Base-by-base conservation (phyloP, 1,284 basidiomycete genomes). In the Heimioporus retisporus region DNA sequence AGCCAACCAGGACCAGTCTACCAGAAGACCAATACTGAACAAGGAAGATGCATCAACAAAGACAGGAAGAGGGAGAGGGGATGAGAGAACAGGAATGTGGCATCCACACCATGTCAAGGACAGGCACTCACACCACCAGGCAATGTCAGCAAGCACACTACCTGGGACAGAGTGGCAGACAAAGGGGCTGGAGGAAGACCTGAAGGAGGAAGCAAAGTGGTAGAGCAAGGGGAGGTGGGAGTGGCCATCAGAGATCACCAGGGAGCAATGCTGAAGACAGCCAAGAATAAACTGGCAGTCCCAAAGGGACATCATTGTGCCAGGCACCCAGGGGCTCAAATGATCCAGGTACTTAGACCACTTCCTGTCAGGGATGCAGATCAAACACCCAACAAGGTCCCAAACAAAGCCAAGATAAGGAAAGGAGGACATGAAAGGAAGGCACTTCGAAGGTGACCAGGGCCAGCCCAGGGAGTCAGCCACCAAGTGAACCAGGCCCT, bases 331-430 rank as follows among this genome's bases (percentile, higher is more conserved):
- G n/a, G n/a, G n/a, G n/a, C n/a, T n/a, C n/a, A n/a, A n/a, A n/a
- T n/a, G n/a, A n/a, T n/a, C n/a, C n/a, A n/a, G n/a, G n/a, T n/a
- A n/a, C n/a, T n/a, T n/a, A n/a, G n/a, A n/a, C n/a, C n/a, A n/a
- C n/a, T n/a, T n/a, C n/a, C n/a, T n/a, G n/a, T n/a, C n/a, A n/a
- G n/a, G n/a, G n/a, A n/a, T n/a, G n/a, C n/a, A n/a, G n/a, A n/a
- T n/a, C n/a, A n/a, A n/a, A n/a, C n/a, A n/a, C n/a, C n/a, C n/a
- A n/a, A n/a, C n/a, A 0, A 73, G 31, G 25, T 71, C 58, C 73
- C 73, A 77, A 1, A 21, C 1, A 35, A 76, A 75, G 1, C 75
- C 70, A 0, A 77, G 42, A 59, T 75, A 76, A 0, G 48, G 61
- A 4, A 73, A 68, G 1, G 11, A 15, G 1, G 63, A 15, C 11